Evolutionary conservation across 768 basidiomycete genomes (phyloP), one percentile per base, ranked within the genome.

Genomic region (Trametes meyenii): DNA sequence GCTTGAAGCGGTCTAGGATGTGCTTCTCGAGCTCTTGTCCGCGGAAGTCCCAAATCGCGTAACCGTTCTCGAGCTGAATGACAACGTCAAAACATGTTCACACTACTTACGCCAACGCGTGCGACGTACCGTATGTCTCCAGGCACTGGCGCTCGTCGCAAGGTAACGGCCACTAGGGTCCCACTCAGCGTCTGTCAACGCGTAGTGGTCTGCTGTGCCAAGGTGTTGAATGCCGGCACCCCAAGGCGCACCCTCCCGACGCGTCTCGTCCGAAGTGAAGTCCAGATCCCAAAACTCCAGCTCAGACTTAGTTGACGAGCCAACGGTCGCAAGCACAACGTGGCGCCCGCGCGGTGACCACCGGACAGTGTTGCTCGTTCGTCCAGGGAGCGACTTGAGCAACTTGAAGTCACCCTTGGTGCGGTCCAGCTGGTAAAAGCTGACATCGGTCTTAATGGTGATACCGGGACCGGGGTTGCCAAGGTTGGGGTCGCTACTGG

Each of bases 211-310:
- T 2, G 89, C 88, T 19, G 87, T 84, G 43, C 87, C 90, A 39
- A 98, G 82, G 6, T 90, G 81, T 71, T 95, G 91, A 66, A 98
- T 93, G 43, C 89, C 87, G 53, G 83, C 82, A 45, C 92, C 95
- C 86, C 92, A 94, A 2, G 79, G 69, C 65, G 82, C 80, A 10
- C 74, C 69, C 67, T 83, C 77, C 62, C 79, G 75, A 35, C 77
- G 75, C 57, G 85, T 82, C 60, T 92, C 90, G 29, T 84, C 80
- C 26, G 75, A 76, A 65, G 84, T 88, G 73, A 97, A 96, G 78
- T 99, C 97, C 45, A 98, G 82, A 75, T 99, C 97, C 95, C 93
- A 99, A 77, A 98, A 99, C 73, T 98, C 96, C 29, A 99, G 83
- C 75, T 98, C 97, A 10, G 94, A 98, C 78, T 98, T 98, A 69